Percentiles rank a stretch among this genome's conserved stretches.
Conservation (phyloP, 148 eudicot genomes). For the Spergularia marina region DNA sequence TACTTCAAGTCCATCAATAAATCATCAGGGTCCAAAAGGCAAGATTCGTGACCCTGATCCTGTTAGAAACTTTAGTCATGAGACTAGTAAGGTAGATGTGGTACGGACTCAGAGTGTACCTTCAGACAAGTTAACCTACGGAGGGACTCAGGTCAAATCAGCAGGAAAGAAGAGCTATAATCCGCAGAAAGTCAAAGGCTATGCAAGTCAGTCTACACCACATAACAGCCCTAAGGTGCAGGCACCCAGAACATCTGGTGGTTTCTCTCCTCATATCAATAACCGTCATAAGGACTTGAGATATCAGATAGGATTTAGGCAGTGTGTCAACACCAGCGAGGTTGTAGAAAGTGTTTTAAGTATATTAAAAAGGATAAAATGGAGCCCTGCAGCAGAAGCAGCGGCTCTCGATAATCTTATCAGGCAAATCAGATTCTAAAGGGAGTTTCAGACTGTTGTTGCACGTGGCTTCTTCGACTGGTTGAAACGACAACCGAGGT, state of each 20-base stretch:
- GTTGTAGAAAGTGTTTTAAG: conserved; percentile 54
- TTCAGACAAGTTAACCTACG: conserved; percentile 21
- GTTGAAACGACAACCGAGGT: conserved; percentile 75
- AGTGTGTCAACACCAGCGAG: conserved; percentile 40
- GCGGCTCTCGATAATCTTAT: conserved; percentile 74
- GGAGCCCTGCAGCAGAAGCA: conserved; percentile 81
- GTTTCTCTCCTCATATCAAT: conserved; percentile 33
- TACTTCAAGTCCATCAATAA: conserved; percentile 34
- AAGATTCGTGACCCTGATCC: conserved; percentile 35
- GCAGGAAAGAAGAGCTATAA: conserved; percentile 34
- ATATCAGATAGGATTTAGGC: conserved; percentile 44
- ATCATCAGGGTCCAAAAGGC: conserved; percentile 34
- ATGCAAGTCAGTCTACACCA: conserved; percentile 25
- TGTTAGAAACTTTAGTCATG: conserved; percentile 28
- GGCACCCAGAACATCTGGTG: conserved; percentile 32
- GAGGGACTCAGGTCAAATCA: conserved; percentile 17
- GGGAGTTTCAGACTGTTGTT: conserved; percentile 66
- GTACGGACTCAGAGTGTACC: conserved; percentile 23
- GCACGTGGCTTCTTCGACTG: conserved; percentile 88
- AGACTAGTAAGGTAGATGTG: conserved; percentile 28
- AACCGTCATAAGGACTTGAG: conserved; percentile 37
- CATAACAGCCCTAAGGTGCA: conserved; percentile 32
- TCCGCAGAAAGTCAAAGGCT: conserved; percentile 42
- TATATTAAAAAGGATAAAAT: conserved; percentile 57
- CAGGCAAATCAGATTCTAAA: conserved; percentile 94